Evolutionary conservation across 2,329 filamentous ascomycete species (phyloP), one percentile per base, ranked within the genome.

Genomic region (Phyllosticta citribraziliensis): DNA sequence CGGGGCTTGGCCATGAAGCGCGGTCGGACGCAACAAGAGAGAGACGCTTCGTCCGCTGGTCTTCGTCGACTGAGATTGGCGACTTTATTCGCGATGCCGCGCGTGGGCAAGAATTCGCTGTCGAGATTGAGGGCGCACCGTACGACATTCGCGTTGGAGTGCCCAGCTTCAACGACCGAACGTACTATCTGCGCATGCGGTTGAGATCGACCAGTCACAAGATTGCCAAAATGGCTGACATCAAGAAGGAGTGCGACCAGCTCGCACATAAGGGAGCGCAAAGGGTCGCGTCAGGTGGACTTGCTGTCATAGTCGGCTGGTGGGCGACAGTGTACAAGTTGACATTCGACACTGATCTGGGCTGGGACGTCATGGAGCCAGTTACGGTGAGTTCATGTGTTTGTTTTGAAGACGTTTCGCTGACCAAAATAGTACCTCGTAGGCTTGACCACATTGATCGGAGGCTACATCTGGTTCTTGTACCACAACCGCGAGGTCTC

Each of bases 61-160:
- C 88, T 53, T 85, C 86, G 52, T 89, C 87, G 30, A 96, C 92
- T 0, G 92, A 97, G 71, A 88, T 97, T 33, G 92, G 92, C 10
- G 92, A 96, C 75, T 97, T 97, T 70, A 94, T 97, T 65, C 85
- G 91, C 9, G 92, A 97, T 70, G 91, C 92, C 0, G 89, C 91
- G 0, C 81, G 89, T 2, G 89, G 89, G 0, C 85, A 89, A 60
- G 90, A 96, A 70, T 96, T 97, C 70, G 85, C 88, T 2, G 85
- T 97, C 52, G 84, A 88, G 58, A 89, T 97, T 61, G 88, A 95
- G 70, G 89, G 89, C 0, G 79, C 80, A 0, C 76, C 80, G 0
- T 72, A 80, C 1, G 84, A 91, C 66, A 87, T 96, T 66, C 82
- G 85, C 17, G 87, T 96, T 6, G 86, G 84, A 0, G 91, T 96